Base-by-base conservation (phyloP, 768 basidiomycete genomes). In the Collybia nuda region DNA sequence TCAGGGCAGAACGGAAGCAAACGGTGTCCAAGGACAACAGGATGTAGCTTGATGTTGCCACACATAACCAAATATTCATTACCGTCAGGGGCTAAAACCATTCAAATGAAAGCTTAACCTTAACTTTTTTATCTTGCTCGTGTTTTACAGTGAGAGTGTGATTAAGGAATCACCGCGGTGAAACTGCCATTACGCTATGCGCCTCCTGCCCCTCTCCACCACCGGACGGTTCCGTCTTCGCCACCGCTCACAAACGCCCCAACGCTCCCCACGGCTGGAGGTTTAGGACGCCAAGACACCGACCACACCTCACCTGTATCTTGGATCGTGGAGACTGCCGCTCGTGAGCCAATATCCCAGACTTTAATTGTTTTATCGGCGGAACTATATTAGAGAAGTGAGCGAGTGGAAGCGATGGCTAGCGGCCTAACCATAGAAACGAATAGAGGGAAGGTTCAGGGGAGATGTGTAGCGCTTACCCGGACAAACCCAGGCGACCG, bases 281-380 rank as follows among this genome's bases (percentile, higher is more conserved):
- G 74, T 58, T 75, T 80, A 5, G 88, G 88, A 32, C 84, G 73
- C 90, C 91, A 93, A 5, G 86, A 82, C 1, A 92, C 88, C 12
- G 81, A 76, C 91, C 91, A 93, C 1, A 93, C 87, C 59, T 92
- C 90, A 18, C 86, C 86, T 1, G 80, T 80, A 47, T 92, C 90
- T 62, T 87, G 82, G 5, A 88, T 74, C 0, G 89, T 92, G 18
- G 85, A 88, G 17, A 93, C 89, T 9, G 82, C 81, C 1, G 84
- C 72, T 5, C 89, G 83, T 5, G 88, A 79, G 2, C 76, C 79
- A 46, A 93, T 78, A 58, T 94, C 92, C 92, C 92, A 94, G 6
- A 93, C 82, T 61, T 91, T 92, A 55, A 91, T 82, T 1, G 82
- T 86, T 66, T 88, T 90, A 66, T 94, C 92, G 9, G 90, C 86